Base-by-base conservation (phyloP, 768 basidiomycete genomes). In the Nevesoporus exiguus region DNA sequence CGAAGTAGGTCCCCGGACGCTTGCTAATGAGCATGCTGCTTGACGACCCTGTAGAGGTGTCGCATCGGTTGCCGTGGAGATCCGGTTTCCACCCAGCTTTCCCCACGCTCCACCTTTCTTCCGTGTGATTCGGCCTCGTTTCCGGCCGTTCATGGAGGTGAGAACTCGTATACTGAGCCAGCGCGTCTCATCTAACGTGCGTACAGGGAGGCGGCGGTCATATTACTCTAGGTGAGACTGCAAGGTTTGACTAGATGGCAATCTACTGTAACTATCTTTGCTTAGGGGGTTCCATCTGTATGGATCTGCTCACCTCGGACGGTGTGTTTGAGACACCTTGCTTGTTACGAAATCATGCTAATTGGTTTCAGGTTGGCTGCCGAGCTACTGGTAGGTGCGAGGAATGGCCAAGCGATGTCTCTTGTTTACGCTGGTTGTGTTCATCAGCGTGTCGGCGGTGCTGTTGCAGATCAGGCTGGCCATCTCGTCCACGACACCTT, bases 71-170 rank as follows among this genome's bases (percentile, higher is more conserved):
- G 79, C 88, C 17, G 83, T 91, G 60, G 88, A 89, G 63, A 82
- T 89, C 49, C 73, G 85, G 31, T 90, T 87, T 63, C 84, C 84
- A 8, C 76, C 81, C 1, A 74, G 73, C 17, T 89, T 82, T 65
- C 88, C 88, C 0, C 77, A 82, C 60, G 75, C 81, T 9, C 89
- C 87, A 1, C 88, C 89, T 0, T 89, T 86, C 73, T 88, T 90
- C 70, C 79, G 88, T 52, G 82, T 89, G 30, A 77, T 90, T 22
- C 83, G 82, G 24, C 88, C 88, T 0, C 78, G 88, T 24, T 86
- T 89, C 70, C 65, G 86, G 33, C 84, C 85, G 0, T 90, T 89
- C 63, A 77, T 80, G 34, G 76, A 82, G 42, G 67, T 72, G 30
- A 22, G 44, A 43, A n/a, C 17, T 50, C 15, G 22, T 22, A 14